Evolutionary conservation across 331 rosid genomes (phyloP).

Genomic region (Acacia concinna): DNA sequence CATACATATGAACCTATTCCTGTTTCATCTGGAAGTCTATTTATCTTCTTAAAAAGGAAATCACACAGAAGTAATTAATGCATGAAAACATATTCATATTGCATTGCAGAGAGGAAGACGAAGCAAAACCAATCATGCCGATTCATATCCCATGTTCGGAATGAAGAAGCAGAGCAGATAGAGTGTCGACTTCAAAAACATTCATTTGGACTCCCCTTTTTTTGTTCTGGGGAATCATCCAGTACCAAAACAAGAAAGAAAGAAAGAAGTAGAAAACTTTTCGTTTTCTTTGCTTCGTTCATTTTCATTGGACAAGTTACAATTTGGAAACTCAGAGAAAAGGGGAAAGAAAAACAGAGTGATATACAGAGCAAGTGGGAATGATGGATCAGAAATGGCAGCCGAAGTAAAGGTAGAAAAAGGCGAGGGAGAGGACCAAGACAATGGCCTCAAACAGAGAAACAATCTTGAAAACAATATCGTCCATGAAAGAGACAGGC

Average conservation of each 20-base stretch:
- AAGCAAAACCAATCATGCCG: not conserved
- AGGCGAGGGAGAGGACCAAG: slow-evolving; percentile 41
- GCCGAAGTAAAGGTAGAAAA: slow-evolving; percentile 76
- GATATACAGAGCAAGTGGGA: not conserved
- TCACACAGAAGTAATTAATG: not conserved
- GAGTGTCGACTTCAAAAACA: not conserved
- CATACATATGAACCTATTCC: not conserved
- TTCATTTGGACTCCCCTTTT: not conserved
- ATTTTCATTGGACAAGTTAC: not conserved
- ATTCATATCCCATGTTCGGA: not conserved
- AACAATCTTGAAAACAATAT: slow-evolving; percentile 56
- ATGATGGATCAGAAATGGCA: slow-evolving; percentile 47
- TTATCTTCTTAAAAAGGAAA: not conserved
- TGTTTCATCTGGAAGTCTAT: not conserved
- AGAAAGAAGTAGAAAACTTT: not conserved
- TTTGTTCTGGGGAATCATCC: not conserved
- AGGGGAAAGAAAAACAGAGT: not conserved
- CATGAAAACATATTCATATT: not conserved
- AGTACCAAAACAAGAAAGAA: not conserved
- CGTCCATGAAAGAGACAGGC: slow-evolving; percentile 49
- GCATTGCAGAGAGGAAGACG: not conserved
- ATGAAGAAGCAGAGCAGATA: not conserved
- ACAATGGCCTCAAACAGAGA: slow-evolving; percentile 68
- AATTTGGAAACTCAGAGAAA: not conserved
- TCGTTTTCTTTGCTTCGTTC: not conserved